phyloP scores from a whole-genome alignment of 495 filamentous ascomycete genomes.

The Trichoderma orchidacearum region DNA sequence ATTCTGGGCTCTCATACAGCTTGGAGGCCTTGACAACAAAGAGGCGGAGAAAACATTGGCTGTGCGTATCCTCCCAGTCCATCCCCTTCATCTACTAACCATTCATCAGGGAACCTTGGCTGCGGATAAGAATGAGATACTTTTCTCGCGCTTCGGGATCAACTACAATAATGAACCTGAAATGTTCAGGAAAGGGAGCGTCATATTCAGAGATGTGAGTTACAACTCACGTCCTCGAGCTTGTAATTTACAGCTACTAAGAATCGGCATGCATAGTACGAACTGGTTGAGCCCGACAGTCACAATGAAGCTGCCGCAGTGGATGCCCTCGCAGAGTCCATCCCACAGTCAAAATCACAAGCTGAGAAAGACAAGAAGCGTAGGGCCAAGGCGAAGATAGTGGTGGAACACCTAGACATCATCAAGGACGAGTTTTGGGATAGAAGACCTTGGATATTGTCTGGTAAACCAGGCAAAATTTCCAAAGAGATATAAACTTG shows the following conservation, averaged over 20 bases:
- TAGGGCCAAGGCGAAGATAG: slow-evolving; percentile 59
- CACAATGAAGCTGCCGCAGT: slow-evolving; percentile 18
- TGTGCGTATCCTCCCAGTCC: slow-evolving; percentile 23
- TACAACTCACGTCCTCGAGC: background rate
- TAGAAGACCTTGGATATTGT: slow-evolving; percentile 71
- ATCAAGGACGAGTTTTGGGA: slow-evolving; percentile 94
- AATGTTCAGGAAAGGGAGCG: slow-evolving; percentile 85
- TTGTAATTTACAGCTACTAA: slow-evolving; percentile 5
- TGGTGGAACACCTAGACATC: slow-evolving; percentile 77
- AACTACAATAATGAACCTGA: slow-evolving; percentile 96
- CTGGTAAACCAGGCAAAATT: slow-evolving; percentile 52
- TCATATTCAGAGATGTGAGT: slow-evolving; percentile 71
- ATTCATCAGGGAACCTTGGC: slow-evolving; percentile 57
- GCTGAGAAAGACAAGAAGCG: slow-evolving; percentile 65
- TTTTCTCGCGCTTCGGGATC: slow-evolving; percentile 77
- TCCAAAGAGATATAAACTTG: slow-evolving; percentile 33
- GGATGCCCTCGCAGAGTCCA: slow-evolving; percentile 23
- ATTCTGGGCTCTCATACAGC: slow-evolving; percentile 77
- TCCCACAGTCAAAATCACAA: slow-evolving; percentile 55
- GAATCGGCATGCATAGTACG: slow-evolving; percentile 23
- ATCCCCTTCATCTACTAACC: slow-evolving; percentile 1
- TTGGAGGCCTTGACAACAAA: slow-evolving; percentile 57
- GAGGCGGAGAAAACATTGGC: slow-evolving; percentile 70
- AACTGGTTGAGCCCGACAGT: slow-evolving; percentile 36
- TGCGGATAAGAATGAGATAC: slow-evolving; percentile 86